Evolutionary conservation across 1,139 yeast species (phyloP).

Genomic region (Wickerhamomyces sp.): DNA sequence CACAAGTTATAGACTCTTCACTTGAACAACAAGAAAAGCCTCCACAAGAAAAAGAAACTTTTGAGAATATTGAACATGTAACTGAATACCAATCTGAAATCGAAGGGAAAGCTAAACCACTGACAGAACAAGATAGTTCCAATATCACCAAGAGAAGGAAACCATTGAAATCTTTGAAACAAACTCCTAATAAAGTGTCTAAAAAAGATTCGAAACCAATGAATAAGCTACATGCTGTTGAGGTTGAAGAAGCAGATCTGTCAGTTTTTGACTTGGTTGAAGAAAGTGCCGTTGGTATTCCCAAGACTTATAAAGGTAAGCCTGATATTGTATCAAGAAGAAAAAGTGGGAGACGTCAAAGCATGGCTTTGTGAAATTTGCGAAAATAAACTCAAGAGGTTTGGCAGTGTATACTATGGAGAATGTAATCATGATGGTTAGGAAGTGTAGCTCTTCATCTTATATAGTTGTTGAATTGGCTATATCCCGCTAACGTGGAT

Average conservation of each 20-base stretch:
- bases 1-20: background rate
- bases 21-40: background rate
- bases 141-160: slow-evolving; percentile 24
- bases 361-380: slow-evolving; percentile 8
- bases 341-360: slow-evolving; percentile 21
- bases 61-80: background rate
- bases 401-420: too few relatives aligned
- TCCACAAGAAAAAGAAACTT: background rate
- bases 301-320: slow-evolving; percentile 21
- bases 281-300: slow-evolving; percentile 23
- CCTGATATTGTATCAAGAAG: slow-evolving; percentile 19
- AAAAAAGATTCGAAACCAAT: slow-evolving; percentile 6
- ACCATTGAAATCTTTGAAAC: slow-evolving; percentile 14
- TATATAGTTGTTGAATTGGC: too few relatives aligned
- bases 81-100: slow-evolving; percentile 3
- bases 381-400: background rate
- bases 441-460: too few relatives aligned
- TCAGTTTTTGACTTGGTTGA: slow-evolving; percentile 25
- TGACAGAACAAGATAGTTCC: slow-evolving; percentile 16
- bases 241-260: slow-evolving; percentile 15
- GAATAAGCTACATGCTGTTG: slow-evolving; percentile 4
- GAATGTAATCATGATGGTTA: too few relatives aligned
- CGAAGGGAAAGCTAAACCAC: slow-evolving; percentile 6
- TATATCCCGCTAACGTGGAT: too few relatives aligned
- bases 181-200: slow-evolving; percentile 12